Evolutionary conservation across 164 flowering plant species (phyloP).

Genomic region (Nymphaea thermarum): DNA sequence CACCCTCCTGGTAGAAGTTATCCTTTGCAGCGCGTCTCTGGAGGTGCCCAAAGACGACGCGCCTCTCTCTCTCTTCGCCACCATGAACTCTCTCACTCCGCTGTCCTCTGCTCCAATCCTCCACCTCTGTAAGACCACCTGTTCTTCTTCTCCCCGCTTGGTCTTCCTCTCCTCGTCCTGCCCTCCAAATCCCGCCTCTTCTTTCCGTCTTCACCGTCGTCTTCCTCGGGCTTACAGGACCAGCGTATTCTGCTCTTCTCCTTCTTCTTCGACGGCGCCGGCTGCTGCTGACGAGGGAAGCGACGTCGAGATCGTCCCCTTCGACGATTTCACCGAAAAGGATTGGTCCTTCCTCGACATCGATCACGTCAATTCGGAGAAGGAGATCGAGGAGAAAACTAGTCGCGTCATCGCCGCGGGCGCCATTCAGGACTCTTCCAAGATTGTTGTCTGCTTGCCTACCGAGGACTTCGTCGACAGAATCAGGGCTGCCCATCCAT

Average conservation of each 20-base stretch:
- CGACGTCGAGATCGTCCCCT: conserved; percentile 11
- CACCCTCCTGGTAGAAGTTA: too few species aligned
- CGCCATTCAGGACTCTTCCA: conserved; percentile 30
- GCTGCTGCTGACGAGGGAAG: conserved; percentile 9
- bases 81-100: neutral
- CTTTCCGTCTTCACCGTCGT: neutral
- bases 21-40: too few species aligned
- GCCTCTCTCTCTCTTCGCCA: neutral
- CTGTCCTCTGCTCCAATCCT: neutral
- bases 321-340: conserved; percentile 57
- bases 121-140: neutral
- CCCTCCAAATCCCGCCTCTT: neutral
- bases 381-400: conserved; percentile 24
- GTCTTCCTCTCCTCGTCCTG: neutral
- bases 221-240: neutral
- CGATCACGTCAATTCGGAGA: conserved; percentile 17
- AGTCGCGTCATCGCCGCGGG: conserved; percentile 49
- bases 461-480: conserved; percentile 63
- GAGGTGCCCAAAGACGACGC: too few species aligned
- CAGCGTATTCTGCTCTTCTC: neutral
- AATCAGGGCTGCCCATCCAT: conserved; percentile 30
- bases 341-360: conserved; percentile 92
- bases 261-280: neutral
- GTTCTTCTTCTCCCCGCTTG: neutral
- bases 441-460: conserved; percentile 55